Base-by-base conservation (phyloP, 2,329 filamentous ascomycete species). In the Magnaporthiopsis poae region DNA sequence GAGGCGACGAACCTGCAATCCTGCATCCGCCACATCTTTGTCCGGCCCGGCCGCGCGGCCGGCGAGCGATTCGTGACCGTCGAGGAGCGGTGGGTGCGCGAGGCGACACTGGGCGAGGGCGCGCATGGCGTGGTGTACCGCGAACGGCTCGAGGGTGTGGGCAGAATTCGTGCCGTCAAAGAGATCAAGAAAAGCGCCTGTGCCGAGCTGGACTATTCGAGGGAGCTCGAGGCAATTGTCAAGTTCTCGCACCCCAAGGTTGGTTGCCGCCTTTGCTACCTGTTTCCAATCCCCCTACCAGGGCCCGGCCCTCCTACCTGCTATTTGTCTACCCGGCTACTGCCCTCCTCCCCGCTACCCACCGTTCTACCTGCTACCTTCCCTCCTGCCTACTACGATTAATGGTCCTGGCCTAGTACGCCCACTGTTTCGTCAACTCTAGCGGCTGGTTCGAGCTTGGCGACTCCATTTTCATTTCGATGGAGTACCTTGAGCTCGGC, bases 401-500 rank as follows among this genome's bases (percentile, higher is more conserved):
- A 36, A 36, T 7, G 35, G 35, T 36, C 35, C 35, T n/a, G 3
- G 9, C 13, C 12, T 27, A 70, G 69, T 69, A 70, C 35, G 61
- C 61, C 1, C 66, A 68, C 27, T 68, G 60, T 31, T 73, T 73
- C 59, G 72, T 72, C 9, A 66, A 67, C 4, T 68, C 68, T 31
- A 29, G 69, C 33, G 69, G 71, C 27, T 73, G 72, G 72, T 73
- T 65, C 64, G 66, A 71, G 39, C 60, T 66, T 21, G 46, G 60
- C 1, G 61, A 67, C 4, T 66, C 66, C 2, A 66, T 71, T 1
- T 72, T 67, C 62, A 69, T 73, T 29, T 60, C 68, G 18, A 73
- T 73, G 71, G 71, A 73, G 61, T 71, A 71, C 62, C 52, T 72
- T 5, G 64, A 64, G 36, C 56, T 68, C n/a, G 71, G 72, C 3